phyloP scores from a whole-genome alignment of 83 land plant species.

The Larix sibirica region DNA sequence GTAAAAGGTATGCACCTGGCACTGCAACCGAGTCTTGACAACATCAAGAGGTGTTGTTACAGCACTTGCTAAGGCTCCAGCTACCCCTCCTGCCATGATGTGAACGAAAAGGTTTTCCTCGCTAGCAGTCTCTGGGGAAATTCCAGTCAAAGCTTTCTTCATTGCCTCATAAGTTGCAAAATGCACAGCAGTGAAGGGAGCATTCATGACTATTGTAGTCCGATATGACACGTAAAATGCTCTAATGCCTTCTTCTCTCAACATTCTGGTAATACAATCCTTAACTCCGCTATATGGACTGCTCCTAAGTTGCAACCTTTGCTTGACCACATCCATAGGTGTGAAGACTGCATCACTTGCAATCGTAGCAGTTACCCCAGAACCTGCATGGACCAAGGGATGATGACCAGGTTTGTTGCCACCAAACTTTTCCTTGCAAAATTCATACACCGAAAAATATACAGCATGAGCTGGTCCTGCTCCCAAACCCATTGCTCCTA shows the following conservation, averaged over 20 bases:
- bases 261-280: slow-evolving; percentile 29
- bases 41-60: slow-evolving; percentile 88
- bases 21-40: slow-evolving; percentile 85
- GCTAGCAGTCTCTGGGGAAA: slow-evolving; percentile 18
- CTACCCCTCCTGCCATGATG: slow-evolving; percentile 60
- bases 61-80: slow-evolving; percentile 80
- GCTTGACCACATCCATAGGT: slow-evolving; percentile 55
- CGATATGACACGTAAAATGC: slow-evolving; percentile 41
- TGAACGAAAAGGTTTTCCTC: slow-evolving; percentile 42
- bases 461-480: slow-evolving; percentile 56
- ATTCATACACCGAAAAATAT: slow-evolving; percentile 38
- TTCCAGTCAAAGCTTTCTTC: slow-evolving; percentile 30
- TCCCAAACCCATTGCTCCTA: slow-evolving; percentile 50
- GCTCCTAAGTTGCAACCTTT: slow-evolving; percentile 36
- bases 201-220: slow-evolving; percentile 43
- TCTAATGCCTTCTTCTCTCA: slow-evolving; percentile 31
- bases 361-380: slow-evolving; percentile 41
- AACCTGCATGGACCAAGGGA: slow-evolving; percentile 38
- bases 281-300: slow-evolving; percentile 33
- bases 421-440: slow-evolving; percentile 35
- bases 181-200: slow-evolving; percentile 43
- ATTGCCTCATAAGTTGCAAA: slow-evolving; percentile 52
- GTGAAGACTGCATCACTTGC: slow-evolving; percentile 55
- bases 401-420: slow-evolving; percentile 40
- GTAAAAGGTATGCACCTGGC: slow-evolving; percentile 60